Percentiles rank a stretch among this genome's conserved stretches.
Conservation (phyloP, 331 rosid species). For the Cydonia oblonga region DNA sequence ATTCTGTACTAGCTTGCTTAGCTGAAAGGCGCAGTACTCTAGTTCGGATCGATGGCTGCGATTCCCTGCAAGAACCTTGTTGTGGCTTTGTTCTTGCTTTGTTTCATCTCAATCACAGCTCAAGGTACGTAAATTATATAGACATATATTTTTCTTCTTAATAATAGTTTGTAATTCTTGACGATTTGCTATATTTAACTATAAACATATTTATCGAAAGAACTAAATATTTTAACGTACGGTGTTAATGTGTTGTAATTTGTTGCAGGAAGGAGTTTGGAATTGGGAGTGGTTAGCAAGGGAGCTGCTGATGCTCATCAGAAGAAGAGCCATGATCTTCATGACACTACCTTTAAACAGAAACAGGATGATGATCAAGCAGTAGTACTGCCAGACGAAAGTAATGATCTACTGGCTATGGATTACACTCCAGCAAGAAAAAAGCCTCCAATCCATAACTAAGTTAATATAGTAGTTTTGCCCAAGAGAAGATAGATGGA, state of each 20-base stretch:
- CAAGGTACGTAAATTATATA: conserved; percentile 26
- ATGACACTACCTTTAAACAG: no score
- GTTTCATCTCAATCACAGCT: conserved; percentile 36
- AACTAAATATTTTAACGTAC: no score
- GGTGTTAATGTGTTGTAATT: not conserved
- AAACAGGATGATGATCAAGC: conserved; percentile 4
- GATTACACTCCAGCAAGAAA: conserved; percentile 69
- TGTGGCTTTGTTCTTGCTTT: conserved; percentile 41
- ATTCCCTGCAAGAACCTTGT: conserved; percentile 27
- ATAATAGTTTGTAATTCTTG: no score
- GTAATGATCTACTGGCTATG: conserved; percentile 43
- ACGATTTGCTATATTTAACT: not conserved
- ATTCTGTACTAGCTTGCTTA: not conserved
- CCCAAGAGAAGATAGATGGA: not conserved
- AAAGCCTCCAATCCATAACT: conserved; percentile 86
- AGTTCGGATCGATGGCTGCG: conserved; percentile 6
- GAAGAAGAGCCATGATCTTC: not conserved
- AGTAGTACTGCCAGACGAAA: conserved; percentile 5
- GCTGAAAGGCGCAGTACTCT: not conserved
- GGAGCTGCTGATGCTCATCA: not conserved
- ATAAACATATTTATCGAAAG: not conserved
- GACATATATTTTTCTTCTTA: not conserved
- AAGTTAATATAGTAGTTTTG: not conserved
- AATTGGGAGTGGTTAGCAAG: conserved; percentile 19
- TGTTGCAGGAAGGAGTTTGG: conserved; percentile 29